Evolutionary conservation across 345 rosid genomes (phyloP).

Genomic region (Eucalyptus cladocalyx): DNA sequence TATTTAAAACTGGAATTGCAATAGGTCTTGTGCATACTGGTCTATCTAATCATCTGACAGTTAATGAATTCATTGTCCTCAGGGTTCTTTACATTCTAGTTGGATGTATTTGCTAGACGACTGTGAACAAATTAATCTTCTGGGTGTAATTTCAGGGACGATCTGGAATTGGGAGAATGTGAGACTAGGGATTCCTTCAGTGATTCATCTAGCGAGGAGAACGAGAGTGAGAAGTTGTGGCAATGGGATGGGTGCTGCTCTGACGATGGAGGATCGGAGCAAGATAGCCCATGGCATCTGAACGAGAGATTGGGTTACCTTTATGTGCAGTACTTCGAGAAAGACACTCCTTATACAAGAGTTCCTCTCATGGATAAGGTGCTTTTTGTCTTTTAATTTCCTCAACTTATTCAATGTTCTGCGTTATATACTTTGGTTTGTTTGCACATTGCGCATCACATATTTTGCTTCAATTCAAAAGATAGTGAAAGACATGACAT

Average conservation of each 20-base stretch:
- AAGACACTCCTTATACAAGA: constrained; percentile 85
- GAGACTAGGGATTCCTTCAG: constrained; percentile 78
- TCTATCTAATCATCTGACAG: not conserved
- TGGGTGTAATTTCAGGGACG: constrained; percentile 44
- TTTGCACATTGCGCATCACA: not conserved
- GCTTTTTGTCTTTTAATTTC: not conserved
- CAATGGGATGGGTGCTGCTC: constrained; percentile 78
- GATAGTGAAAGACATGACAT: not conserved
- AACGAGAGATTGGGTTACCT: constrained; percentile 75
- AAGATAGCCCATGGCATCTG: constrained; percentile 44
- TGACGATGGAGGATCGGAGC: constrained; percentile 82
- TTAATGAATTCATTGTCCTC: not conserved
- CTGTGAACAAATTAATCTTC: not conserved
- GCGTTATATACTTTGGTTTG: not conserved
- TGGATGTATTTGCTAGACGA: not conserved
- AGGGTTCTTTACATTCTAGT: not conserved
- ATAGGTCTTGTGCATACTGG: not conserved
- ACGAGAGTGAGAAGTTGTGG: constrained; percentile 78
- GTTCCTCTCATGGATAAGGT: constrained; percentile 99
- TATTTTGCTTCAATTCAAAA: not conserved
- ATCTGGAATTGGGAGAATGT: constrained; percentile 55
- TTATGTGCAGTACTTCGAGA: constrained; percentile 75
- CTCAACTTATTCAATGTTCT: not conserved
- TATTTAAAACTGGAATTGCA: not conserved
- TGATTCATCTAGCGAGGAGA: constrained; percentile 83